Evolutionary conservation across 345 rosid species (phyloP).

Genomic region (Populus nigra): DNA sequence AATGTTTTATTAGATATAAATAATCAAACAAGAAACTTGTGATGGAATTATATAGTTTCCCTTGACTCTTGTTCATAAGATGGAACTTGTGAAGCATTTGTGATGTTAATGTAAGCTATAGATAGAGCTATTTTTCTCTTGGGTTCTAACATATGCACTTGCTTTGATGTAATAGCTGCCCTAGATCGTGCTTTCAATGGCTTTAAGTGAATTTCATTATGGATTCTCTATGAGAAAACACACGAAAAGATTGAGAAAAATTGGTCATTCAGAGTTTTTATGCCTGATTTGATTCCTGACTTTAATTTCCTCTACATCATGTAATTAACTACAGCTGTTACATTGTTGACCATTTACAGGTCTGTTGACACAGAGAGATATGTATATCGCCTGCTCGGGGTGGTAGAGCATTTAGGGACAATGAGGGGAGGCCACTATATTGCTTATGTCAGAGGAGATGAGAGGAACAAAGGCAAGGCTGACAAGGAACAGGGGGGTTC

Average conservation of each 20-base stretch:
- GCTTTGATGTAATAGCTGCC: not conserved
- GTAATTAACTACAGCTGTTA: not conserved
- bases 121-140: not conserved
- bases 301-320: not conserved
- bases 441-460: slow-evolving; percentile 67
- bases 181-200: not conserved
- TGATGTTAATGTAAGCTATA: not conserved
- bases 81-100: not conserved
- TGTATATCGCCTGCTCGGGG: slow-evolving; percentile 61
- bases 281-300: not conserved
- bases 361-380: slow-evolving; percentile 33
- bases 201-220: not conserved
- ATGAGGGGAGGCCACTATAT: slow-evolving; percentile 97
- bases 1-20: not conserved
- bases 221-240: not conserved
- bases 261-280: not conserved
- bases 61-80: not conserved
- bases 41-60: not conserved
- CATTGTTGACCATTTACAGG: slow-evolving; percentile 34
- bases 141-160: not conserved
- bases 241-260: not conserved
- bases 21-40: not conserved
- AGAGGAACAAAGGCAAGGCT: slow-evolving; percentile 30
- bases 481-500: slow-evolving; percentile 32
- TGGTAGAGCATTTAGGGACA: slow-evolving; percentile 87